phyloP scores from a whole-genome alignment of 2,329 filamentous ascomycete genomes.

The Trichoderma brevicompactum region DNA sequence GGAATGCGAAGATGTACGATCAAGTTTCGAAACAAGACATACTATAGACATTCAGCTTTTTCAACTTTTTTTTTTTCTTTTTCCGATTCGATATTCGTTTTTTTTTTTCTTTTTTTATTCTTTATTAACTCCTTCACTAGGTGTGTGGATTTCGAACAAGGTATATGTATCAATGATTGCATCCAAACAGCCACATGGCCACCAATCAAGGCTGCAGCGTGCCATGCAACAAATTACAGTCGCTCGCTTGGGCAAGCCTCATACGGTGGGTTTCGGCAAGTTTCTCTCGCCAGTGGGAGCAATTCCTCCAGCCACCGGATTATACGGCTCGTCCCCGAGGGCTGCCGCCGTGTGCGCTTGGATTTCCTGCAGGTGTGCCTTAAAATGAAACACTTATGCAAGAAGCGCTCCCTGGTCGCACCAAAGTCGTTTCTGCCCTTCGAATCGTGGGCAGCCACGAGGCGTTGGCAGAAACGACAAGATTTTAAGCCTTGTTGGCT shows the following conservation, averaged over 20 bases:
- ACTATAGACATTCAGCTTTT: slow-evolving; percentile 5
- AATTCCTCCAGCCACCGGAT: too few species aligned
- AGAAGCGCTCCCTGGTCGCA: not conserved
- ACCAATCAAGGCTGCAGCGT: not conserved
- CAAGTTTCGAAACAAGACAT: slow-evolving; percentile 3
- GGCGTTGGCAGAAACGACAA: not conserved
- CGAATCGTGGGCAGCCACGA: not conserved
- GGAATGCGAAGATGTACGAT: slow-evolving; percentile 21
- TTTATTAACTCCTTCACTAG: not conserved
- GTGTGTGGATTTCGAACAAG: not conserved
- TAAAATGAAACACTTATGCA: not conserved
- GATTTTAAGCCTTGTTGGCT: slow-evolving; percentile 3
- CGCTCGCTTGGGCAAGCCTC: not conserved
- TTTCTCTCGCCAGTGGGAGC: too few species aligned
- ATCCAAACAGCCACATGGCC: not conserved
- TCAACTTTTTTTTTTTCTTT: not conserved
- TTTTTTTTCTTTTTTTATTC: not conserved
- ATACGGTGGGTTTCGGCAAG: too few species aligned
- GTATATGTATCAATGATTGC: not conserved
- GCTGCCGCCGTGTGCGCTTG: too few species aligned
- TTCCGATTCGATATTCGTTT: not conserved
- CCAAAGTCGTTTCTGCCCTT: not conserved
- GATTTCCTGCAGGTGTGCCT: too few species aligned
- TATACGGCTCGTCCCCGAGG: too few species aligned
- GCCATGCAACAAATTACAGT: not conserved